Evolutionary conservation across 1,284 basidiomycete genomes (phyloP).

Genomic region (Neotropicomus parvogracilis): DNA sequence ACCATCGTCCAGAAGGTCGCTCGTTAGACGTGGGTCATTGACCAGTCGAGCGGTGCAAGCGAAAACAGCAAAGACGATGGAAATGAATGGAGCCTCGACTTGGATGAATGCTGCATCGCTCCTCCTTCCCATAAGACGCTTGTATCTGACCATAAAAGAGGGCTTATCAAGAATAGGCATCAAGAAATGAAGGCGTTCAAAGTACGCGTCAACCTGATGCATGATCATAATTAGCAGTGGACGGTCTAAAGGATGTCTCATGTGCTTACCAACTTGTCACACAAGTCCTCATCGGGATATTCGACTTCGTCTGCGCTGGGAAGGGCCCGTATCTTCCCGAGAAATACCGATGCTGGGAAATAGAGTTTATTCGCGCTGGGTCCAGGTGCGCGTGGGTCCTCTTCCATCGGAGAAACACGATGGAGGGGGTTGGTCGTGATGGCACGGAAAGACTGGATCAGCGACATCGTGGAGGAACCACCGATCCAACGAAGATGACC

Average conservation of each 20-base stretch:
- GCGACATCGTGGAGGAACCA: conserved; percentile 84
- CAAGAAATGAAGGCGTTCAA: conserved; percentile 78
- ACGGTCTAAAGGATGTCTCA: conserved; percentile 9
- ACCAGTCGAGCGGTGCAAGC: conserved; percentile 77
- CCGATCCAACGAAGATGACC: conserved; percentile 92
- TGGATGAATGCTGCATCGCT: conserved; percentile 51
- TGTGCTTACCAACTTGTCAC: conserved; percentile 64
- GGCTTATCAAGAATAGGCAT: conserved; percentile 83
- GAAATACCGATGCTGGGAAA: conserved; percentile 84
- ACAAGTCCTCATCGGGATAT: conserved; percentile 77
- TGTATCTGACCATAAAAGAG: conserved; percentile 71
- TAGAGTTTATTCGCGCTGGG: conserved; percentile 80
- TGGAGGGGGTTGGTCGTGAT: conserved; percentile 70
- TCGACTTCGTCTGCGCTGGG: conserved; percentile 84
- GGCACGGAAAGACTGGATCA: conserved; percentile 83
- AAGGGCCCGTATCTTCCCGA: conserved; percentile 80
- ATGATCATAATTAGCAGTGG: conserved; percentile 24
- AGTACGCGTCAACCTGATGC: conserved; percentile 76
- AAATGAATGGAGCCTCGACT: conserved; percentile 66
- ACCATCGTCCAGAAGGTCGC: conserved; percentile 62
- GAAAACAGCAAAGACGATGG: conserved; percentile 79
- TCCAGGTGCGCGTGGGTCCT: conserved; percentile 70
- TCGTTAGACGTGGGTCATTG: conserved; percentile 65
- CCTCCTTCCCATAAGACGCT: conserved; percentile 67
- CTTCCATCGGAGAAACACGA: conserved; percentile 76